Evolutionary conservation across 371 early-diverging fungal genomes (phyloP).

Genomic region (Mucor sp.): DNA sequence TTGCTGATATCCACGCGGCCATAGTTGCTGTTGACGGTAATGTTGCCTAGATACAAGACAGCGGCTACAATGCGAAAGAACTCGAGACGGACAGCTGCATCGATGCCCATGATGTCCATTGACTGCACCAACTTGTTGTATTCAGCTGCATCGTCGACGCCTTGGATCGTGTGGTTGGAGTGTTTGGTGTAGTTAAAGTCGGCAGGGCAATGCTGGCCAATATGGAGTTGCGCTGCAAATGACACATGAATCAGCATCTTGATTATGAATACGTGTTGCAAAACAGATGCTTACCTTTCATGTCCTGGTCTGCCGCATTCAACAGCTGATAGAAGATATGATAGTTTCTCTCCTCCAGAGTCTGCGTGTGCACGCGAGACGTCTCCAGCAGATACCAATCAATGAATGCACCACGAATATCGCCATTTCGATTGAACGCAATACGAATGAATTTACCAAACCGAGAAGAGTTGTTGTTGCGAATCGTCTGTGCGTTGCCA

Average conservation of each 20-base stretch:
- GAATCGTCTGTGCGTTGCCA: constrained; percentile 99
- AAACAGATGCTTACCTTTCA: constrained; percentile 45
- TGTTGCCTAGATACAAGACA: constrained; percentile 97
- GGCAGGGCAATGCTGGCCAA: constrained; percentile 44
- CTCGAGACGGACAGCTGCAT: constrained; percentile 73
- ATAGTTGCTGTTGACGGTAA: constrained; percentile 69
- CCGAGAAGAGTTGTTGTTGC: constrained; percentile 99
- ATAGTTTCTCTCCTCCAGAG: constrained; percentile 93
- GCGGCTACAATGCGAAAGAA: constrained; percentile 90
- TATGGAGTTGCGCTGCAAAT: neutral
- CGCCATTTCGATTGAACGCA: constrained; percentile 89
- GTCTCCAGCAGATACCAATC: constrained; percentile 99
- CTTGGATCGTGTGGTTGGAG: constrained; percentile 87
- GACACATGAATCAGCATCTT: too few relatives aligned
- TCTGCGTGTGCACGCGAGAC: constrained; percentile 95
- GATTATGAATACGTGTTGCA: too few relatives aligned
- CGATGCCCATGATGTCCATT: constrained; percentile 86
- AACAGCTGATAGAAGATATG: constrained; percentile 99
- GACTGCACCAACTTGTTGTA: constrained; percentile 75
- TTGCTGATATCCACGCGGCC: constrained; percentile 89
- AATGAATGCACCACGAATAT: constrained; percentile 97
- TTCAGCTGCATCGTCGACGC: constrained; percentile 91
- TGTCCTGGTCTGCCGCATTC: constrained; percentile 72
- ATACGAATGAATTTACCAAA: constrained; percentile 99
- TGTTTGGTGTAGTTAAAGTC: constrained; percentile 84